Evolutionary conservation across 495 filamentous ascomycete genomes (phyloP), one percentile per base, ranked within the genome.

Genomic region (Trichoderma parareesei): DNA sequence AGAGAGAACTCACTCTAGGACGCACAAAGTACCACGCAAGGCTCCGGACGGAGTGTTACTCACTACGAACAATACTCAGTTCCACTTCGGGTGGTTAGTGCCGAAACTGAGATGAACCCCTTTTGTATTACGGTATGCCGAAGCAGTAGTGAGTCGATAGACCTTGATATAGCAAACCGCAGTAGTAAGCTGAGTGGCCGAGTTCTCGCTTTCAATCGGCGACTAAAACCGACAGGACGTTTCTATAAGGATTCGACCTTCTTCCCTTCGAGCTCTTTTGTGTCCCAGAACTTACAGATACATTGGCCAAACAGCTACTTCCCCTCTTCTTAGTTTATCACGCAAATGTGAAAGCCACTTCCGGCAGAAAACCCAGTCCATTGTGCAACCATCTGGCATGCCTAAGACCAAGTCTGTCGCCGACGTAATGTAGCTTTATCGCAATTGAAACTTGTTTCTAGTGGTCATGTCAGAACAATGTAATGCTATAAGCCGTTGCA

Each of bases 241-340:
- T 69, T 69, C 38, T 72, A 57, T 3, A 82, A 74, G 64, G 82
- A 78, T 68, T 79, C 79, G 0, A 76, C 70, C 68, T 78, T 74
- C 67, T 63, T 75, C 18, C 40, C 67, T 65, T 77, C 64, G 13
- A 83, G 68, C 68, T 82, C 77, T 3, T 65, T 64, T 77, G 83
- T 78, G 67, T 82, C 79, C 80, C 79, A 84, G 5, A 53, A 73
- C 55, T 65, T 70, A 44, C 67, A 74, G 35, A 81, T 38, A 69
- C 79, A 85, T 61, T 82, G 68, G 2, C 82, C 83, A 57, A 69
- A 73, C 13, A 86, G 65, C 82, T 82, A 86, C n/a, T 71, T 53
- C 80, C 64, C 61, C 72, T 77, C 67, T 81, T 67, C 10, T 67
- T 69, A 3, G 76, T 77, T 65, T 86, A 67, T 70, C 74, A 82